phyloP scores from a whole-genome alignment of 768 basidiomycete genomes.

The Hericium rajendrae region DNA sequence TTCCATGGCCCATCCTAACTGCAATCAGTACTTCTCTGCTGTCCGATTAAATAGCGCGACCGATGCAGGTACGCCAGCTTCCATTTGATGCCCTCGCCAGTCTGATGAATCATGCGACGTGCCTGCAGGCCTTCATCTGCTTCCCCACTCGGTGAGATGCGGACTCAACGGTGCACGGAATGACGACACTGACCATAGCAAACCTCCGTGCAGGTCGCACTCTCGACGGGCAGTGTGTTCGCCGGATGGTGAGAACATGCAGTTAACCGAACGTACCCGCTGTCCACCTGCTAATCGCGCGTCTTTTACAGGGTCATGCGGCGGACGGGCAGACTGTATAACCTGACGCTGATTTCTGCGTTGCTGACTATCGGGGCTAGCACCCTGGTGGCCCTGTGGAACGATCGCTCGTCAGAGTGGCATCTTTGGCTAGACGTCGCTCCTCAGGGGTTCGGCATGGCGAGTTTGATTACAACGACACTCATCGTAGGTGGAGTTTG shows the following conservation, averaged over 20 bases:
- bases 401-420: slow-evolving; percentile 42
- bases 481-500: slow-evolving; percentile 45
- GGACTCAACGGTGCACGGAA: slow-evolving; percentile 14
- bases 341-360: slow-evolving; percentile 60
- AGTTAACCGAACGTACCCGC: background rate
- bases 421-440: slow-evolving; percentile 73
- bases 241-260: slow-evolving; percentile 64
- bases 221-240: slow-evolving; percentile 77
- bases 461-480: slow-evolving; percentile 77
- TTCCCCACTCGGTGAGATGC: slow-evolving; percentile 76
- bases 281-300: slow-evolving; percentile 1
- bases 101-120: background rate
- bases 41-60: slow-evolving; percentile 63
- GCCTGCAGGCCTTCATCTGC: slow-evolving; percentile 64
- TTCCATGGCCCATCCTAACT: slow-evolving; percentile 8
- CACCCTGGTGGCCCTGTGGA: slow-evolving; percentile 57
- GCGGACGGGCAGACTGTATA: slow-evolving; percentile 77
- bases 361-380: slow-evolving; percentile 50
- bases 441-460: slow-evolving; percentile 79
- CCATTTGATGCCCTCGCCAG: background rate
- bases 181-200: slow-evolving; percentile 2
- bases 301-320: slow-evolving; percentile 61
- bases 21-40: slow-evolving; percentile 66
- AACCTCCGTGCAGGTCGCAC: slow-evolving; percentile 44
- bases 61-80: slow-evolving; percentile 47